phyloP scores from a whole-genome alignment of 352 stramenopile genomes.

The Thraustotheca clavata region DNA sequence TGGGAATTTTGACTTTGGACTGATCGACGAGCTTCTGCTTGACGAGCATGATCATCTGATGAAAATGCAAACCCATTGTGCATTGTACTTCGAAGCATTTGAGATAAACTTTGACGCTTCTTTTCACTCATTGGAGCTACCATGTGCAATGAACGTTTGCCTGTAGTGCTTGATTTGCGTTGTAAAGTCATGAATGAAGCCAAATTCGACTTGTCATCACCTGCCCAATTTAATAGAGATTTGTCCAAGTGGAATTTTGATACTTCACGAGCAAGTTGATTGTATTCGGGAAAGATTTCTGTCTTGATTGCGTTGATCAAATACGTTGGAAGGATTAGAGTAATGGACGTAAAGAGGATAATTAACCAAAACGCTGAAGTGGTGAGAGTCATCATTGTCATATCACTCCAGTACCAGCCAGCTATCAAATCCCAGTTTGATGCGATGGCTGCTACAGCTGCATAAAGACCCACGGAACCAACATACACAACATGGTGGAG shows the following conservation, averaged over 20 bases:
- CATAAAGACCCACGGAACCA: conserved; percentile 54
- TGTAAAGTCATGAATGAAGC: no score
- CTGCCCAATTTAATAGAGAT: conserved; percentile 49
- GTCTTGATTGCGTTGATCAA: conserved; percentile 45
- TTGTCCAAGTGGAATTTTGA: conserved; percentile 56
- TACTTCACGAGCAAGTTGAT: conserved; percentile 67
- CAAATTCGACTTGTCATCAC: conserved; percentile 28
- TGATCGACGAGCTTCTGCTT: conserved; percentile 32
- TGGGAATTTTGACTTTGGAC: background rate
- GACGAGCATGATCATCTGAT: conserved; percentile 42
- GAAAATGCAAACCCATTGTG: conserved; percentile 72
- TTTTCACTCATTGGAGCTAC: background rate
- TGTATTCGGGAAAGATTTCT: conserved; percentile 63
- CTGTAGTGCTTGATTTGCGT: conserved; percentile 30
- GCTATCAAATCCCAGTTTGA: conserved; percentile 43
- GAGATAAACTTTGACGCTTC: conserved; percentile 25
- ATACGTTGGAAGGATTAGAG: conserved; percentile 43
- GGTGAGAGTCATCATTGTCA: conserved; percentile 63
- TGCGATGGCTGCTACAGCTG: conserved; percentile 48
- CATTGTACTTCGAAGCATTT: conserved; percentile 22
- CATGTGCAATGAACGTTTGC: no score
- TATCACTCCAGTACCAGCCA: conserved; percentile 63
- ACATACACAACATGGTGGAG: conserved; percentile 56
- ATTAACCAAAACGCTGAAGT: conserved; percentile 52
- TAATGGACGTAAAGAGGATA: conserved; percentile 41